Evolutionary conservation across 495 filamentous ascomycete genomes (phyloP), one percentile per base, ranked within the genome.

Genomic region (Lasiosphaeria ovina): DNA sequence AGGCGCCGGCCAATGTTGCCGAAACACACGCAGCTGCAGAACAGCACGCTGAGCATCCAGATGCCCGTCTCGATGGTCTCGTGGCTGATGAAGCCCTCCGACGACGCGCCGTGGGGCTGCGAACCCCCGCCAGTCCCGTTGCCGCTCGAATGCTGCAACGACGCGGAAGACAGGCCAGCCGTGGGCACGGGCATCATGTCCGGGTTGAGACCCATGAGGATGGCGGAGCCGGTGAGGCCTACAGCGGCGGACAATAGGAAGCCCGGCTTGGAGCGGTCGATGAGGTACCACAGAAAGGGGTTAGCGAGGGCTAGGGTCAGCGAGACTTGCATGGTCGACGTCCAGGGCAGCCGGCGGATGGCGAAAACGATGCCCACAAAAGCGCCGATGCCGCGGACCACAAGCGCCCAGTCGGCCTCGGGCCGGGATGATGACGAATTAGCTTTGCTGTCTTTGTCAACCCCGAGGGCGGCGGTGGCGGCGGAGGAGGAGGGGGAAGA

Each of bases 331-430:
- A 95, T 85, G 4, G 91, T 96, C 35, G 94, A 97, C 69, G 93
- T 81, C 94, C 94, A 98, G 11, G 91, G 90, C 24, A 95, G 84
- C 71, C 86, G 87, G 52, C 94, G 86, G 88, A 98, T 96, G 16
- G 94, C 94, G 78, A 96, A 98, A 17, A 92, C 92, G 72, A 98
- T 94, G 11, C 94, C 94, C 32, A 97, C 86, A 74, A 98, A 97
- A 14, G 91, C 92, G 42, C 94, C 95, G 47, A 98, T 86, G 61
- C 92, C 90, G 57, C 94, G 81, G 17, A 97, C 85, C 9, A 89
- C 89, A 35, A 89, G 83, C 45, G 87, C 86, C 93, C 91, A 97
- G 61, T 91, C 89, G 2, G 77, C 79, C 14, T 71, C 66, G 16
- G 69, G 61, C 16, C 57, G 66, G 24, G 54, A 51, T 59, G 59